These are phyloP conservation scores for Boletus rex-veris DNA, from an alignment of 768 basidiomycete genomes.

Conservation along the genomic window DNA sequence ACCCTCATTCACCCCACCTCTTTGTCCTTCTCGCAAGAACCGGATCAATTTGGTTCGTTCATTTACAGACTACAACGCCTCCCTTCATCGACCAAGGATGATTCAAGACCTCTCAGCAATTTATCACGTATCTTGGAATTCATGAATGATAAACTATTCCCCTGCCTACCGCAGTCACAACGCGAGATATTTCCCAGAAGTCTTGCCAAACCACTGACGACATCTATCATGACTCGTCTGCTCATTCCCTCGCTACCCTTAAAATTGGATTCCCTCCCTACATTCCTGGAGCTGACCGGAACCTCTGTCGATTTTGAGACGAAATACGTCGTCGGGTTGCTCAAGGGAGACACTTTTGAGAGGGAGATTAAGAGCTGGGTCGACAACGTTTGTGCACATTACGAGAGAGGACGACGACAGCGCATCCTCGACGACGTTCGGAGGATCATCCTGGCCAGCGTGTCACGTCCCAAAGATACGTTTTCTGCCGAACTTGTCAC, in stretches of 20 bases:
- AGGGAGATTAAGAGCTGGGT: slow-evolving; percentile 65
- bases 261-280: slow-evolving; percentile 53
- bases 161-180: slow-evolving; percentile 49
- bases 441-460: slow-evolving; percentile 43
- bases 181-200: slow-evolving; percentile 47
- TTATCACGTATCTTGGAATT: slow-evolving; percentile 60
- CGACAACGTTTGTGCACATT: slow-evolving; percentile 64
- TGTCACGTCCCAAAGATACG: slow-evolving; percentile 17
- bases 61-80: slow-evolving; percentile 49
- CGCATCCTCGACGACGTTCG: slow-evolving; percentile 64
- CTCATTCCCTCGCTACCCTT: slow-evolving; percentile 70
- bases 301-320: slow-evolving; percentile 68
- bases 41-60: slow-evolving; percentile 29
- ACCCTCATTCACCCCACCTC: slow-evolving; percentile 52
- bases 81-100: slow-evolving; percentile 40
- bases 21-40: slow-evolving; percentile 36
- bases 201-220: slow-evolving; percentile 57
- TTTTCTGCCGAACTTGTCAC: slow-evolving; percentile 24
- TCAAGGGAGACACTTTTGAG: slow-evolving; percentile 48
- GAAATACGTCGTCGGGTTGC: slow-evolving; percentile 44
- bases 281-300: slow-evolving; percentile 55
- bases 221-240: slow-evolving; percentile 60
- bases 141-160: slow-evolving; percentile 54
- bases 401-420: slow-evolving; percentile 71
- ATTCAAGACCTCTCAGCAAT: slow-evolving; percentile 45